Conservation (phyloP, 352 stramenopile genomes). For the Pythium plurisporium region DNA sequence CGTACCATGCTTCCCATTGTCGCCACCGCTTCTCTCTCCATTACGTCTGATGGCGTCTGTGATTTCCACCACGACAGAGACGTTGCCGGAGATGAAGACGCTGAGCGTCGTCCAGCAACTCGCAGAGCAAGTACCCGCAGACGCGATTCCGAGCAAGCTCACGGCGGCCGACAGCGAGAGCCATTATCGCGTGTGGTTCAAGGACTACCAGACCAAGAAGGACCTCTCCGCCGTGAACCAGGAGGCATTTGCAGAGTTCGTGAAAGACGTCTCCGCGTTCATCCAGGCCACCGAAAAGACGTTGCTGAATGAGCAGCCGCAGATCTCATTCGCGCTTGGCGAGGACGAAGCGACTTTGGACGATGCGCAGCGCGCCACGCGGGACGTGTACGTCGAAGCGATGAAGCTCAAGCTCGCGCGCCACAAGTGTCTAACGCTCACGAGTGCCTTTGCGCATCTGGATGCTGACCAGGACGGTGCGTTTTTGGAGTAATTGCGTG, state of each 20-base stretch:
- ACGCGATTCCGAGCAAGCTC: constrained; percentile 4
- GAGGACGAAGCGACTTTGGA: constrained; percentile 26
- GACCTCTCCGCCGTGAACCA: constrained; percentile 12
- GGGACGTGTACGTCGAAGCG: constrained; percentile 42
- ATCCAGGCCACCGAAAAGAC: constrained; percentile 41
- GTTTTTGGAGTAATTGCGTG: not conserved
- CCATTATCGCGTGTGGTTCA: constrained; percentile 15
- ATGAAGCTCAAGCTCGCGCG: constrained; percentile 57
- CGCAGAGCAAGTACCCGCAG: constrained; percentile 17
- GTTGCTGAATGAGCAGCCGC: constrained; percentile 30
- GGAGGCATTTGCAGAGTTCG: constrained; percentile 40
- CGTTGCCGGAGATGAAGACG: constrained; percentile 54
- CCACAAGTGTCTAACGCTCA: constrained; percentile 47
- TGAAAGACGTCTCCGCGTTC: constrained; percentile 38
- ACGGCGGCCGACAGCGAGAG: not conserved
- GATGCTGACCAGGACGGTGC: constrained; percentile 66
- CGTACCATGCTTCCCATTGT: not conserved
- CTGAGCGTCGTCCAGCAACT: constrained; percentile 49
- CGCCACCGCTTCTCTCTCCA: too few species aligned
- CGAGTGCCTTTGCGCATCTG: constrained; percentile 42
- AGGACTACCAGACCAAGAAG: constrained; percentile 15
- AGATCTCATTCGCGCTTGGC: constrained; percentile 33
- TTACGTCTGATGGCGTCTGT: too few species aligned
- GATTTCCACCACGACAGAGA: constrained; percentile 11
- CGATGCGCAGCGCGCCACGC: constrained; percentile 10